Base-by-base conservation (phyloP, 352 stramenopile genomes). In the Globisporangium echinulatum region DNA sequence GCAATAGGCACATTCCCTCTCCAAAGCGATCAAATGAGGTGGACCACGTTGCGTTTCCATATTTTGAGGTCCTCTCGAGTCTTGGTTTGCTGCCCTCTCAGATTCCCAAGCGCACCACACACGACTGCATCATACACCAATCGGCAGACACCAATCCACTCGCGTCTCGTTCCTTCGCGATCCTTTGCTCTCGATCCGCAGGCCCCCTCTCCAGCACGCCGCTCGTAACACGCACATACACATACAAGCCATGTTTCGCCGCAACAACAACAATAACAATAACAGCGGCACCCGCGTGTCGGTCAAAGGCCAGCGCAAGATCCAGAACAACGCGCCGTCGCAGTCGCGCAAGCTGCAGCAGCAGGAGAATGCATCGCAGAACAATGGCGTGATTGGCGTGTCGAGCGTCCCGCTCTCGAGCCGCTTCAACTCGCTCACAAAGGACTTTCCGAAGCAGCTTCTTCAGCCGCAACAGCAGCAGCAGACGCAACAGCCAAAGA, bases 361-460 rank as follows among this genome's bases (percentile, higher is more conserved):
- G 17, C 56, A 54, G 43, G 54, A 66, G 42, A 65, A 57, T 40
- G 48, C 54, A 48, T 42, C 37, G 43, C 49, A 54, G 61, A 61
- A 62, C 43, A 54, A 49, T 19, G 55, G 17, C 46, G 66, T 82
- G 15, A 86, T 95, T 33, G 85, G 85, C 36, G 77, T 90, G 42
- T 90, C 82, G 47, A 62, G 60, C 49, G 68, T 88, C 56, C 68
- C 84, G 60, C 69, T 95, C 54, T 91, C 85, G 49, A 87, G 77
- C 59, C 85, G 83, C 58, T 95, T 93, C 69, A 80, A 74, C 49
- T 57, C 71, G 36, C 64, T 94, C 62, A 75, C 85, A 42, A 78
- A 85, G 39, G 69, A 85, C 10, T 54, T 62, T 9, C 44, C 62
- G 14, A 33, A 33, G 25, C 25, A 33, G 25, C 25, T 33, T 33